Conservation (phyloP, 1,139 yeast genomes). For the Zygoascus meyerae region DNA sequence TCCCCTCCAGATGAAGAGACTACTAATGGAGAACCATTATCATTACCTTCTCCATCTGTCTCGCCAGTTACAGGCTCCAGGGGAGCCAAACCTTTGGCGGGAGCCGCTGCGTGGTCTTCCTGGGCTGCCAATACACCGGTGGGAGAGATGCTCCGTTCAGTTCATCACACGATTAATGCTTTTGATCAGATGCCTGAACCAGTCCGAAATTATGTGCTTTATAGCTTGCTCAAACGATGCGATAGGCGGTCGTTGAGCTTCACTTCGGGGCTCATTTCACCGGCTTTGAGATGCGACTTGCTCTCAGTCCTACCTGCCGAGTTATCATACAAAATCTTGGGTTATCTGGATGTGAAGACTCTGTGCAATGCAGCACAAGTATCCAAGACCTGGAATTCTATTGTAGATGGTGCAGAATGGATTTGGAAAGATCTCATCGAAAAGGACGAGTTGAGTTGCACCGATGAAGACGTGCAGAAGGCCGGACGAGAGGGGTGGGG, state of each 20-base stretch:
- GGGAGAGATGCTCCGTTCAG: not conserved
- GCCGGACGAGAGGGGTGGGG: conserved; percentile 34
- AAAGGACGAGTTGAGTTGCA: conserved; percentile 27
- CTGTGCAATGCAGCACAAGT: conserved; percentile 61
- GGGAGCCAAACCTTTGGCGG: conserved; percentile 2
- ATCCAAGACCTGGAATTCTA: conserved; percentile 60
- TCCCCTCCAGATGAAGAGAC: no score
- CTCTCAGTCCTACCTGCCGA: conserved; percentile 69
- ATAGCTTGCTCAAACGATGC: conserved; percentile 57
- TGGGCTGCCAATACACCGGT: conserved; percentile 1
- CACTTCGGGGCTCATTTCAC: conserved; percentile 52
- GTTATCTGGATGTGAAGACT: conserved; percentile 58
- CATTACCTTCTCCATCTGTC: conserved; percentile 29
- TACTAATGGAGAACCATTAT: conserved; percentile 8
- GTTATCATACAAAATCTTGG: conserved; percentile 62
- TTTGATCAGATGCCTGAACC: conserved; percentile 34
- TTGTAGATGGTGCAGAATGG: conserved; percentile 51
- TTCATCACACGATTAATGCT: conserved; percentile 30
- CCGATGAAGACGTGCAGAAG: conserved; percentile 26
- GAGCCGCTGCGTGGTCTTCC: not conserved
- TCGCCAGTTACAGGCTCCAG: conserved; percentile 23
- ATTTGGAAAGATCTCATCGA: conserved; percentile 37
- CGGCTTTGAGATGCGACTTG: conserved; percentile 67
- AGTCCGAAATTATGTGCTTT: conserved; percentile 40
- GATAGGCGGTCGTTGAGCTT: conserved; percentile 67